phyloP scores from a whole-genome alignment of 495 filamentous ascomycete genomes.

The Neurospora intermedia region DNA sequence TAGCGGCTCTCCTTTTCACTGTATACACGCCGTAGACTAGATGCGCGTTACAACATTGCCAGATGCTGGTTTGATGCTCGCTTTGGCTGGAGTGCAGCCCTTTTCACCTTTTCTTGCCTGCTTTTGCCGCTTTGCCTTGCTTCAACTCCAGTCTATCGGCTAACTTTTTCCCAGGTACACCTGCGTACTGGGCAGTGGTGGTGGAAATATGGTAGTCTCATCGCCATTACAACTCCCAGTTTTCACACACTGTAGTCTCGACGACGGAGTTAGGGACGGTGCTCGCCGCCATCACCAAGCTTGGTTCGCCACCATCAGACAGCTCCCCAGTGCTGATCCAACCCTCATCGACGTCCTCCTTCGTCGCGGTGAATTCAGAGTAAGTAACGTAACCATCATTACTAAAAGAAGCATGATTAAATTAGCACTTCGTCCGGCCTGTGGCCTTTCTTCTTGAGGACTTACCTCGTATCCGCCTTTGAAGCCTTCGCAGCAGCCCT shows the following conservation, averaged over 20 bases:
- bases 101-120: not conserved
- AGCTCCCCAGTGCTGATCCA: constrained; percentile 21
- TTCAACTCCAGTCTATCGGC: not conserved
- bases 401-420: not conserved
- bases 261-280: not conserved
- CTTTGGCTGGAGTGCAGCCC: not conserved
- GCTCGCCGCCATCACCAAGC: not conserved
- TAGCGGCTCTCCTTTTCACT: not conserved
- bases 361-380: constrained; percentile 1
- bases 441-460: not conserved
- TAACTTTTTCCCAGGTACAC: not conserved
- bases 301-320: constrained; percentile 18
- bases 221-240: not conserved
- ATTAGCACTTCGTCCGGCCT: not conserved
- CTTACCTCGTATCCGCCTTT: constrained; percentile 3
- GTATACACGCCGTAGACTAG: not conserved
- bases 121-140: not conserved
- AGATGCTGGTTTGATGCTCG: not conserved
- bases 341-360: constrained; percentile 16
- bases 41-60: not conserved
- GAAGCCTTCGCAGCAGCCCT: not conserved
- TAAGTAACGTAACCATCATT: not conserved
- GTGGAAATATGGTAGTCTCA: not conserved
- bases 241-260: not conserved
- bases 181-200: not conserved